A percentile compares a stretch with the other conserved stretches of the same genome.
phyloP scores from a whole-genome alignment of 2,329 filamentous ascomycete genomes.

The Lasiodiplodia citricola region DNA sequence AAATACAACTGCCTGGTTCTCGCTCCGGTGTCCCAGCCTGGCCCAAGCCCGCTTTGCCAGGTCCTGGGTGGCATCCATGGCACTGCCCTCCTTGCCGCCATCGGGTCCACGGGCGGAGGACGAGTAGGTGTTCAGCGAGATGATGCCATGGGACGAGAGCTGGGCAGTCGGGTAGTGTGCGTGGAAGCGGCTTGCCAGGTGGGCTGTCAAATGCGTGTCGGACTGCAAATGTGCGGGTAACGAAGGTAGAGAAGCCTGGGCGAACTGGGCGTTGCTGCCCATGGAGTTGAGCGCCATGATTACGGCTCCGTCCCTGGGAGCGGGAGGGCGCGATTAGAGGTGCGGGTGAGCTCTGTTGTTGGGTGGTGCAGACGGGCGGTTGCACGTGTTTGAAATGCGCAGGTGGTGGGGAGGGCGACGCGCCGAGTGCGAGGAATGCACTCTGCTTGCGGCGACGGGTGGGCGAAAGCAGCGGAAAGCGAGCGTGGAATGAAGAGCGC shows the following conservation, averaged over 20 bases:
- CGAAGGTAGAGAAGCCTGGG: slow-evolving; percentile 84
- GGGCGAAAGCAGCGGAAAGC: slow-evolving; percentile 35
- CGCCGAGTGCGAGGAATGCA: slow-evolving; percentile 15
- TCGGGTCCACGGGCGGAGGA: slow-evolving; percentile 86
- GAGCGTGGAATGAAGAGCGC: slow-evolving; percentile 28
- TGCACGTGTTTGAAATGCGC: background rate
- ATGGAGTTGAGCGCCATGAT: slow-evolving; percentile 63
- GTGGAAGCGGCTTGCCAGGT: slow-evolving; percentile 89
- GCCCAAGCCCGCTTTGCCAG: slow-evolving; percentile 86
- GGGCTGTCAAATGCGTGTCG: slow-evolving; percentile 78
- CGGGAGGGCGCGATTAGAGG: slow-evolving; percentile 30
- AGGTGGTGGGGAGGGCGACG: slow-evolving; percentile 15
- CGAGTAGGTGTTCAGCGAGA: slow-evolving; percentile 94
- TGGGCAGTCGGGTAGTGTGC: slow-evolving; percentile 85
- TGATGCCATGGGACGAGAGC: slow-evolving; percentile 88
- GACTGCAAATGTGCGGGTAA: slow-evolving; percentile 83
- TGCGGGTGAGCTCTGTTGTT: background rate
- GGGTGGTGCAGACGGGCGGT: slow-evolving; percentile 37
- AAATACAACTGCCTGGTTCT: slow-evolving; percentile 93
- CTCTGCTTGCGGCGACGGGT: slow-evolving; percentile 6
- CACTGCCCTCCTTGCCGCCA: slow-evolving; percentile 89
- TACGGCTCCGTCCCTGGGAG: slow-evolving; percentile 39
- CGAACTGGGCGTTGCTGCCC: slow-evolving; percentile 62
- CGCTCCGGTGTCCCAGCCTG: slow-evolving; percentile 82
- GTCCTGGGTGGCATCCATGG: slow-evolving; percentile 90